These are phyloP conservation scores for Cladophialophora carrionii DNA, from an alignment of 2,329 filamentous ascomycete genomes.

Conservation along the genomic window DNA sequence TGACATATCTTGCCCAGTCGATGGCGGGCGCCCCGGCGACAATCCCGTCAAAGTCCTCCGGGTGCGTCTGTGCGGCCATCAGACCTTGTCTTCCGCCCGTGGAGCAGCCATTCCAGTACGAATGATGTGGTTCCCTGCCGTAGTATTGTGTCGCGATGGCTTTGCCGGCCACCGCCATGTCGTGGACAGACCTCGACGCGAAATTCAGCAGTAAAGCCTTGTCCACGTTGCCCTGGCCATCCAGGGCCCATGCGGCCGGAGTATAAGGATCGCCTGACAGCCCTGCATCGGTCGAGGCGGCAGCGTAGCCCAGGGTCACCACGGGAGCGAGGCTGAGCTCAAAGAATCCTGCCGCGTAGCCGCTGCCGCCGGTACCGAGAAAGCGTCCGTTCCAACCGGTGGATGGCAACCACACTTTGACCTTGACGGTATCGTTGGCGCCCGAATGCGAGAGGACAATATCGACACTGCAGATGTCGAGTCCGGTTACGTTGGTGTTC, in stretches of 20 bases:
- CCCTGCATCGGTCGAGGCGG: conserved; percentile 36
- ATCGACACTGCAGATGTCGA: conserved; percentile 37
- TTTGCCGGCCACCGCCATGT: conserved; percentile 42
- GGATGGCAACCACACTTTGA: conserved; percentile 45
- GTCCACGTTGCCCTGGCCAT: conserved; percentile 42
- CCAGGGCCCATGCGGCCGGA: conserved; percentile 19
- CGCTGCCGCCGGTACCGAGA: conserved; percentile 47
- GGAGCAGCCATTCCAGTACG: conserved; percentile 63
- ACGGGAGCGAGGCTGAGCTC: conserved; percentile 23
- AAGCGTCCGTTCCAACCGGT: conserved; percentile 47
- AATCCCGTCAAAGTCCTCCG: conserved; percentile 20
- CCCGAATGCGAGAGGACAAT: conserved; percentile 32
- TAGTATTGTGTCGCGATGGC: conserved; percentile 26
- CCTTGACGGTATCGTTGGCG: conserved; percentile 40
- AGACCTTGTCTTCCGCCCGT: conserved; percentile 64
- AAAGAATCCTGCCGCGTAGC: conserved; percentile 29
- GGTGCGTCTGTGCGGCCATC: conserved; percentile 46
- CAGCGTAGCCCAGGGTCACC: conserved; percentile 31
- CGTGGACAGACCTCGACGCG: conserved; percentile 42
- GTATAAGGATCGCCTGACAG: not conserved
- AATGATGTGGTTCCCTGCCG: conserved; percentile 13
- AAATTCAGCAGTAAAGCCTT: conserved; percentile 44
- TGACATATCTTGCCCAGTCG: not conserved
- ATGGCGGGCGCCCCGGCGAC: conserved; percentile 11
- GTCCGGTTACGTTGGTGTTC: conserved; percentile 10